Base-by-base conservation (phyloP, 208 protist genomes). In the Novymonas esmeraldas region DNA sequence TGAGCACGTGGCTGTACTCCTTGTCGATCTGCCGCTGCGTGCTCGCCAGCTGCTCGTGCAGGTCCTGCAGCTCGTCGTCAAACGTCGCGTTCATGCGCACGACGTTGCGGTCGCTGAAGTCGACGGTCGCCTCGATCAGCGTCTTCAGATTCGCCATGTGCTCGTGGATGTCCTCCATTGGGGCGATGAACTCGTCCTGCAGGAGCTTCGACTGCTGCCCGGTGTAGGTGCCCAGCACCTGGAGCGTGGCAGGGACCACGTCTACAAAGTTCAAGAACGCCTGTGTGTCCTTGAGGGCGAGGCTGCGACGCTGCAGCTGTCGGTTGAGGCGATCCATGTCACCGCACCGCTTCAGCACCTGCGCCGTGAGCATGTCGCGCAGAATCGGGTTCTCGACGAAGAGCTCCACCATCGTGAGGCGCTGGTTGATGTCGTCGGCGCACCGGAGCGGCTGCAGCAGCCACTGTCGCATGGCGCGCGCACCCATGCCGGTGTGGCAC, bases 381-480 rank as follows among this genome's bases (percentile, higher is more conserved):
- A 98, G 55, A 24, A 86, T 81, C 0, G 85, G 72, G 66, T 89
- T 93, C 44, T 98, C 82, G 1, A 95, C 54, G 49, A 99, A 98
- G 9, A 94, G 63, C 54, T 98, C 84, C 24, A 99, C 96, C 62
- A 99, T 87, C 45, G 97, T 85, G 6, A 95, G 90, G 41, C 98
- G 87, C 71, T 94, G 78, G 45, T 90, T 84, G 69, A 99, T 99
- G 31, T 96, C 85, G 1, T 93, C 86, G 1, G 78, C 65, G 57
- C 95, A 89, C 20, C 97, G 79, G 16, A 99, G 76, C 9, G 98
- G 98, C 89, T 99, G 98, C 46, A 98, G 97, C 28, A 99, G 81
- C 98, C 98, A 99, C 77, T 98, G 93, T 16, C 90, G 78, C 73
- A 99, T 91, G 60, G 90, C 74, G n/a, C 98, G 86, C 14, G 95